Percentiles rank a stretch among this genome's conserved stretches.
Conservation (phyloP, 1,284 basidiomycete genomes). For the Volvariella surrecta region DNA sequence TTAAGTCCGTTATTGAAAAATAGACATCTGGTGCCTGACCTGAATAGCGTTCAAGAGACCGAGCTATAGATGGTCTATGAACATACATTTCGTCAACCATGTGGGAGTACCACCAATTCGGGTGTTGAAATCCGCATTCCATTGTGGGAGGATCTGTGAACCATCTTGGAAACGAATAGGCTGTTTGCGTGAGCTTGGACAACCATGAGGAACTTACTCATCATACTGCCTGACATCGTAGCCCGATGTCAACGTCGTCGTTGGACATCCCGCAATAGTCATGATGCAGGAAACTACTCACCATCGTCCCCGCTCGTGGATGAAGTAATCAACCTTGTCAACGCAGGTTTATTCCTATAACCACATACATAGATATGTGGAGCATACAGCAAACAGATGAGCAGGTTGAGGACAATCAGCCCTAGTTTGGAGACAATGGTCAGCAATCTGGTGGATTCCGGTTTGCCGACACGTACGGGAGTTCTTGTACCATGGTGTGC, state of each 20-base stretch:
- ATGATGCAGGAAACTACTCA: constrained; percentile 9
- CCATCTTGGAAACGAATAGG: constrained; percentile 29
- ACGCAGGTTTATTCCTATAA: too few relatives aligned
- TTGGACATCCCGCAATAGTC: too few relatives aligned
- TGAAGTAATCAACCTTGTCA: constrained; percentile 56
- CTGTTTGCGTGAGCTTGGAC: background rate
- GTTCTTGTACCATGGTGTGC: constrained; percentile 69
- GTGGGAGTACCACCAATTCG: constrained; percentile 47
- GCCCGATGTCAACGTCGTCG: too few relatives aligned
- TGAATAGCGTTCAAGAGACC: constrained; percentile 75
- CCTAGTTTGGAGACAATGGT: constrained; percentile 21
- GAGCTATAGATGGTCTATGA: constrained; percentile 24
- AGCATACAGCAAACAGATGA: constrained; percentile 43
- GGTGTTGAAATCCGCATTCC: constrained; percentile 47
- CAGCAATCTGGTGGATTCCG: constrained; percentile 4
- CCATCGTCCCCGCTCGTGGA: constrained; percentile 72
- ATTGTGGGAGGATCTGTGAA: constrained; percentile 55
- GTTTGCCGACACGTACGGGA: constrained; percentile 36
- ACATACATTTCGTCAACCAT: constrained; percentile 19
- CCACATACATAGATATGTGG: background rate
- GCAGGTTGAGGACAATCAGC: constrained; percentile 52
- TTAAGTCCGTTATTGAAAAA: background rate
- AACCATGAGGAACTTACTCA: constrained; percentile 48
- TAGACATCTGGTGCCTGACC: constrained; percentile 23
- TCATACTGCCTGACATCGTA: constrained; percentile 62